These are phyloP conservation scores for Penstemon barbatus DNA, from an alignment of 257 asterid genomes.

Conservation along the genomic window DNA sequence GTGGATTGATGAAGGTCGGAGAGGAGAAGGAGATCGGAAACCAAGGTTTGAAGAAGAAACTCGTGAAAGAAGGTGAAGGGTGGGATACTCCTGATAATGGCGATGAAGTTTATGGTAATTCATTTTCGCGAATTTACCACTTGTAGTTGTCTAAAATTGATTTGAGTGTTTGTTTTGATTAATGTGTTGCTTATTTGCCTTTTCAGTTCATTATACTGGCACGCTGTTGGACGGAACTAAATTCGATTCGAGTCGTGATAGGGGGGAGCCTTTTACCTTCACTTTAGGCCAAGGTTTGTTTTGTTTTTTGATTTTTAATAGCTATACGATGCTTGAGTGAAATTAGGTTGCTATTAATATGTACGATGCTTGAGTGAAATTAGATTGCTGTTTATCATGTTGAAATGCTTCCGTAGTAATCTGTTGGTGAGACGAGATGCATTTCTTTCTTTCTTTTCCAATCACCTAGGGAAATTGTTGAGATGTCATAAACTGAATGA, in stretches of 20 bases:
- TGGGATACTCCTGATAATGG: slow-evolving; percentile 45
- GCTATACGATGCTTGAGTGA: neutral
- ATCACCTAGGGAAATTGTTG: no score
- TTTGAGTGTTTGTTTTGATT: no score
- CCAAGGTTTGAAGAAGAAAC: slow-evolving; percentile 44
- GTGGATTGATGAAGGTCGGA: slow-evolving; percentile 46
- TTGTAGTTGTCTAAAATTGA: no score
- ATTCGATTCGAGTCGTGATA: slow-evolving; percentile 61
- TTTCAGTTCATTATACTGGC: slow-evolving; percentile 56
- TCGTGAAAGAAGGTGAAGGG: slow-evolving; percentile 48
- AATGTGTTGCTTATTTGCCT: neutral
- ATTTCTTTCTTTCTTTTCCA: no score
- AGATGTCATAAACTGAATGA: no score
- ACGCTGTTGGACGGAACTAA: slow-evolving; percentile 57
- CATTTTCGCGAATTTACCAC: neutral
- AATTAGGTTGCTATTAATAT: neutral
- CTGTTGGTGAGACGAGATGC: neutral
- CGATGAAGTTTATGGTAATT: slow-evolving; percentile 36
- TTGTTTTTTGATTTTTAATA: neutral
- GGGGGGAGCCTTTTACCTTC: slow-evolving; percentile 53
- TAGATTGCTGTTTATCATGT: no score
- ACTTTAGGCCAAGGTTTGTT: slow-evolving; percentile 56
- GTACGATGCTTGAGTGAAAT: no score
- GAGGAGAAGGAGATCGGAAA: slow-evolving; percentile 44
- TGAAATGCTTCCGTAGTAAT: no score